Evolutionary conservation across 768 basidiomycete species (phyloP).

Genomic region (Suillus lakei): DNA sequence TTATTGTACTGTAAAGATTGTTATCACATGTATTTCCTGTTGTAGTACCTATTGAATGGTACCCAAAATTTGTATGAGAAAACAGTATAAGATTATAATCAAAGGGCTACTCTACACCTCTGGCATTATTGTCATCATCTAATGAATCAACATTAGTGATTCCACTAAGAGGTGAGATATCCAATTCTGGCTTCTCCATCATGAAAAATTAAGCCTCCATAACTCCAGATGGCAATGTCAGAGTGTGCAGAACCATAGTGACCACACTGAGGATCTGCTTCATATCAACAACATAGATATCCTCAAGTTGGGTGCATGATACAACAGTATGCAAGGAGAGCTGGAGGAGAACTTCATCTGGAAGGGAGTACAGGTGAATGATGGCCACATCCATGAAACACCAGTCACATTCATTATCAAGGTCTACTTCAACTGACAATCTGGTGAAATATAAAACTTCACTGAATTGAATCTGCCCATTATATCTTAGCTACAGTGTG

Average conservation of each 20-base stretch:
- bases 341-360: slow-evolving; percentile 18
- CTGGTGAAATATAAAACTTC: slow-evolving; percentile 7
- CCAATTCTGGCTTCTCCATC: slow-evolving; percentile 29
- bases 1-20: too few relatives aligned
- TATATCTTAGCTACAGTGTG: neutral
- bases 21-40: too few relatives aligned
- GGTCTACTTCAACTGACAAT: slow-evolving; percentile 20
- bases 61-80: too few relatives aligned
- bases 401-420: neutral
- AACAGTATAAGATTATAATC: too few relatives aligned
- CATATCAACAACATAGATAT: slow-evolving; percentile 19
- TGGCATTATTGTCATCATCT: too few relatives aligned
- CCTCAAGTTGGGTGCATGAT: slow-evolving; percentile 22
- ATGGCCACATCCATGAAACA: slow-evolving; percentile 19
- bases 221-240: slow-evolving; percentile 4
- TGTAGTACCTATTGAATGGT: too few relatives aligned
- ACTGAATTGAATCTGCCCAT: neutral
- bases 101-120: too few relatives aligned
- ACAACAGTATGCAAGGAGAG: slow-evolving; percentile 22
- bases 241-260: slow-evolving; percentile 27
- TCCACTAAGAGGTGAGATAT: slow-evolving; percentile 10
- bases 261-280: slow-evolving; percentile 23
- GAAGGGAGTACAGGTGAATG: slow-evolving; percentile 23
- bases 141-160: too few relatives aligned
- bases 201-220: slow-evolving; percentile 24